Base-by-base conservation (phyloP, 805 yeast species). In the Ogataea paraovalis region DNA sequence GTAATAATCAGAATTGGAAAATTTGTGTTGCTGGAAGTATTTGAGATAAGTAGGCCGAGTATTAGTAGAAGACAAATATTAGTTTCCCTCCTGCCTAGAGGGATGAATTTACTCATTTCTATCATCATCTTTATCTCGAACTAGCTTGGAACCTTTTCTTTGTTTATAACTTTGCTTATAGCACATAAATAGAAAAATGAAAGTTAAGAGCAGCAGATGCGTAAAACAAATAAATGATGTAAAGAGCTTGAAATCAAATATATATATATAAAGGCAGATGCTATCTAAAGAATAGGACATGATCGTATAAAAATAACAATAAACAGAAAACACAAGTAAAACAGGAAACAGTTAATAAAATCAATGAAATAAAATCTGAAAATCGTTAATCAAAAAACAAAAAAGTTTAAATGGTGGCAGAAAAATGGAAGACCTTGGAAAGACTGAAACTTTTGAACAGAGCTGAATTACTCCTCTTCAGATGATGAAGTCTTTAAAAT, bases 401-500 rank as follows among this genome's bases (percentile, higher is more conserved):
- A 30, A 30, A 30, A 14, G 12, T 30, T 12, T 30, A 14, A 30
- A 30, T 4, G 16, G 12, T 12, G 16, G 34, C 12, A 30, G 4
- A 14, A 30, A 30, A 30, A 30, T 30, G 16, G 28, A 25, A 25
- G 7, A 7, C 10, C 10, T 25, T 25, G 7, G n/a, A n/a, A n/a
- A n/a, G n/a, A n/a, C n/a, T n/a, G n/a, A n/a, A n/a, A n/a, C n/a
- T n/a, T n/a, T n/a, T n/a, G n/a, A n/a, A n/a, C n/a, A 25, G 28
- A 25, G 28, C 10, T 25, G 28, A 25, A 10, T 25, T 23, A 21
- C 14, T 22, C 48, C 6, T 32, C 23, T 22, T 18, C 27, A 25
- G 51, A 53, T 14, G 45, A 51, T 30, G 30, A 40, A 13, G 43
- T 51, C 12, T 46, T 45, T 16, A 69, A 48, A 22, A 70, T 60